phyloP scores from a whole-genome alignment of 176 grass and related monocot species.

The Cenchrus americanus region DNA sequence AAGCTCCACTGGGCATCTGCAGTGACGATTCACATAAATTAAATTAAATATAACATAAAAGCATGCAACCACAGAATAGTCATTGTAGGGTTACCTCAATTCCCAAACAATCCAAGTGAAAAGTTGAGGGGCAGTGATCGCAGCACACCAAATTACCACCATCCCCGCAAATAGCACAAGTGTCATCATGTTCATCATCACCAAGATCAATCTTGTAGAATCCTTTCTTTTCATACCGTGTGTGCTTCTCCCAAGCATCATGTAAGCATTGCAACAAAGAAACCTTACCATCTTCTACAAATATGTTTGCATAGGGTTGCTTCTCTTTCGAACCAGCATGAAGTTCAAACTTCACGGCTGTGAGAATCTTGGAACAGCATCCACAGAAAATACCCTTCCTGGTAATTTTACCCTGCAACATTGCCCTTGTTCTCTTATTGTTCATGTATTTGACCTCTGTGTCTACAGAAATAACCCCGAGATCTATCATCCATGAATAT shows the following conservation, averaged over 20 bases:
- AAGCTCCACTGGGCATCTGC: slow-evolving; percentile 84
- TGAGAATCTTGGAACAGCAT: slow-evolving; percentile 88
- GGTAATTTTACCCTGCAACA: slow-evolving; percentile 75
- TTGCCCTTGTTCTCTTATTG: slow-evolving; percentile 60
- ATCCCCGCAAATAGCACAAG: slow-evolving; percentile 88
- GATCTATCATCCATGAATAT: slow-evolving; percentile 95
- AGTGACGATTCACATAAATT: slow-evolving; percentile 40
- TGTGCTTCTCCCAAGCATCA: slow-evolving; percentile 84
- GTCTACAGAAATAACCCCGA: slow-evolving; percentile 69
- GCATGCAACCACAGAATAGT: slow-evolving; percentile 9
- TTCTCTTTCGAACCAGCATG: slow-evolving; percentile 91
- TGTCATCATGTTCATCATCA: slow-evolving; percentile 75
- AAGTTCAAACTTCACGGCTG: slow-evolving; percentile 84
- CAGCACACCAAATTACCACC: slow-evolving; percentile 92
- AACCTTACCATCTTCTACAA: slow-evolving; percentile 56
- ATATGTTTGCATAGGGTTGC: slow-evolving; percentile 70
- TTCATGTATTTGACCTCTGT: slow-evolving; percentile 84
- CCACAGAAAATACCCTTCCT: slow-evolving; percentile 87
- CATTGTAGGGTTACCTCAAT: slow-evolving; percentile 64
- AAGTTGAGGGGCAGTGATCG: slow-evolving; percentile 85
- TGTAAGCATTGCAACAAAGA: slow-evolving; percentile 77
- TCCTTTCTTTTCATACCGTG: slow-evolving; percentile 64
- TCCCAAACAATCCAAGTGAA: slow-evolving; percentile 85
- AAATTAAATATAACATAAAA: slow-evolving; percentile 48
- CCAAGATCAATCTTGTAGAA: slow-evolving; percentile 70